A percentile compares a stretch with the other conserved stretches of the same genome.
Conservation (phyloP, 1,284 basidiomycete genomes). For the Mycena sp. region DNA sequence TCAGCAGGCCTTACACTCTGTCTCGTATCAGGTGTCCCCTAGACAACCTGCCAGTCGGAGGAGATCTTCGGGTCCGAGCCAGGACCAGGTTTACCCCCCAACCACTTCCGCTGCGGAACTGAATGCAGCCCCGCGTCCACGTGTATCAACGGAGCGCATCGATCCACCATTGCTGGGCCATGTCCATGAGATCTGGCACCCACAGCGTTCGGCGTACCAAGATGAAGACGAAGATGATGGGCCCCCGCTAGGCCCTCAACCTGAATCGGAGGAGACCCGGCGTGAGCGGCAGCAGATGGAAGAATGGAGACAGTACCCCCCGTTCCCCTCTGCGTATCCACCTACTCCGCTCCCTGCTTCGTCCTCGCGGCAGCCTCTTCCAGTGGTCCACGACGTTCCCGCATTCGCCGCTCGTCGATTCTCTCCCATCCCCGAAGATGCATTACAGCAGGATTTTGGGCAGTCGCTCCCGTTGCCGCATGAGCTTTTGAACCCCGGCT, state of each 20-base stretch:
- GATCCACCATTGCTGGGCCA: background rate
- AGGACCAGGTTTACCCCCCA: background rate
- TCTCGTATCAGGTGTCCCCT: conserved; percentile 11
- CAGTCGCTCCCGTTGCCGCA: conserved; percentile 71
- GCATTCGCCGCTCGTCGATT: conserved; percentile 36
- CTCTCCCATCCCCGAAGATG: conserved; percentile 43
- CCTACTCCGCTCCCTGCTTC: conserved; percentile 34
- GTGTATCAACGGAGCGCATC: background rate
- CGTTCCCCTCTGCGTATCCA: conserved; percentile 37
- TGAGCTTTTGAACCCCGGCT: conserved; percentile 66
- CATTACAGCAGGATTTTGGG: conserved; percentile 57
- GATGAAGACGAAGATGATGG: conserved; percentile 45
- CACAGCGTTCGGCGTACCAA: conserved; percentile 46
- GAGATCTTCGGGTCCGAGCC: conserved; percentile 7
- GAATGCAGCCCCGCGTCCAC: background rate
- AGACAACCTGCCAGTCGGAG: conserved; percentile 10
- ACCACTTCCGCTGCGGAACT: background rate
- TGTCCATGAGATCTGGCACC: conserved; percentile 52
- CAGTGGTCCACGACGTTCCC: conserved; percentile 31
- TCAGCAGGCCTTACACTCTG: conserved; percentile 17
- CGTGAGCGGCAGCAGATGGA: conserved; percentile 27
- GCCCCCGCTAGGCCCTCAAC: conserved; percentile 22
- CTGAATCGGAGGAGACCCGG: conserved; percentile 14
- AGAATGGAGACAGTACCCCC: conserved; percentile 40
- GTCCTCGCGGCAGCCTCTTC: conserved; percentile 31